Conservation (phyloP, 2,329 filamentous ascomycete genomes). For the Ophiostoma ulmi region DNA sequence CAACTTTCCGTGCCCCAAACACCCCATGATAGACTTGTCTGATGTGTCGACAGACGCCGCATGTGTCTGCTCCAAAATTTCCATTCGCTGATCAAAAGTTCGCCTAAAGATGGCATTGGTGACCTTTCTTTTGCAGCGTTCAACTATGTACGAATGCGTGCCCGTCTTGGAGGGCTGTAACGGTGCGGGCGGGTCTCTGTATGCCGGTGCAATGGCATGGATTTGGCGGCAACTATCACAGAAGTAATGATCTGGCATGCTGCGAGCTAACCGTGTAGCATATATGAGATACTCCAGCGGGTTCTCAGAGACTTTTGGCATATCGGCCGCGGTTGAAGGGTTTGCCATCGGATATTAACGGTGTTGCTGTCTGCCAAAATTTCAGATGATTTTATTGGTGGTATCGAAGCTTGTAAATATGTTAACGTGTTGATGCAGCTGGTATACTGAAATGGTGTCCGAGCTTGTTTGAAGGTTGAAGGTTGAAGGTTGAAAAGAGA, state of each 20-base stretch:
- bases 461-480: not conserved
- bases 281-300: not conserved
- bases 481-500: not conserved
- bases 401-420: not conserved
- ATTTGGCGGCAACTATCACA: not conserved
- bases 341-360: not conserved
- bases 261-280: not conserved
- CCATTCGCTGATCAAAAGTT: too few species aligned
- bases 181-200: too few species aligned
- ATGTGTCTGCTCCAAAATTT: not conserved
- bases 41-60: not conserved
- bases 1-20: not conserved
- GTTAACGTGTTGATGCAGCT: too few species aligned
- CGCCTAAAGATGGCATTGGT: not conserved
- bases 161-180: not conserved
- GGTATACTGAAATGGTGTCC: not conserved
- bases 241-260: not conserved
- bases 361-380: not conserved
- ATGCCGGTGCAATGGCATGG: conserved; percentile 37
- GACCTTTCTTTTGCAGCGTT: not conserved
- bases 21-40: not conserved
- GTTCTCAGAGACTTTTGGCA: not conserved
- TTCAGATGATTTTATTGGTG: not conserved
- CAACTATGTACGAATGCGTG: too few species aligned
- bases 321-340: not conserved